Conservation (phyloP, 2,329 filamentous ascomycete genomes). For the Penicillium carneum region DNA sequence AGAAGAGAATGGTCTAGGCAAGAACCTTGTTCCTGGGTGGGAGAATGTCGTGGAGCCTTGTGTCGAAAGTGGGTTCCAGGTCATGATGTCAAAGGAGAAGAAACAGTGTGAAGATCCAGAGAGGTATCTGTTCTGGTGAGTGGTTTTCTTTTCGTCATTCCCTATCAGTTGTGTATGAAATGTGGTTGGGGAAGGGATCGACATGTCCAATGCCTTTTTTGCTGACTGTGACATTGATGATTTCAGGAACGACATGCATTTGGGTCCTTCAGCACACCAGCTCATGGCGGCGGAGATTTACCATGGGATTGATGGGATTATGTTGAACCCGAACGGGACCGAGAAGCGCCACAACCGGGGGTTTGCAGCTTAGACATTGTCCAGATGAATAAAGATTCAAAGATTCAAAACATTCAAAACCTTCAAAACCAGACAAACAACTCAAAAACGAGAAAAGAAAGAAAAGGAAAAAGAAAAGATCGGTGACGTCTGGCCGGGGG, state of each 20-base stretch:
- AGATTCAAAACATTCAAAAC: not conserved
- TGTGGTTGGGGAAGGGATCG: conserved; percentile 15
- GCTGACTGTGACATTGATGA: conserved; percentile 15
- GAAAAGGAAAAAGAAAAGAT: conserved; percentile 9
- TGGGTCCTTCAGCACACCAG: conserved; percentile 48
- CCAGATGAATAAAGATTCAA: conserved; percentile 7
- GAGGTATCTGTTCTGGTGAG: conserved; percentile 54
- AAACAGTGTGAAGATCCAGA: conserved; percentile 46
- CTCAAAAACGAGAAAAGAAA: conserved; percentile 12
- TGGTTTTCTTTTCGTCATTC: not conserved
- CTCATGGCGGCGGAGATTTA: conserved; percentile 50
- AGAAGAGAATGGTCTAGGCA: conserved; percentile 46
- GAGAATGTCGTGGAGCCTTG: conserved; percentile 49
- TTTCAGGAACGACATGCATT: conserved; percentile 52
- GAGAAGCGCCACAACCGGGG: conserved; percentile 30
- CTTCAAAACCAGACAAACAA: conserved; percentile 13
- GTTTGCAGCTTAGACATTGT: conserved; percentile 37
- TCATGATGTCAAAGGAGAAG: conserved; percentile 43
- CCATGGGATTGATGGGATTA: conserved; percentile 44
- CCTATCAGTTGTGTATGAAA: conserved; percentile 10
- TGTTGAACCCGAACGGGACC: conserved; percentile 34
- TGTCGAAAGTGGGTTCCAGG: conserved; percentile 39
- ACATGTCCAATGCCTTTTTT: conserved; percentile 16
- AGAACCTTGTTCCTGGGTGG: conserved; percentile 43
- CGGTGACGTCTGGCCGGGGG: conserved; percentile 13